Conservation (phyloP, 352 stramenopile species). For the Globisporangium sylvaticum region DNA sequence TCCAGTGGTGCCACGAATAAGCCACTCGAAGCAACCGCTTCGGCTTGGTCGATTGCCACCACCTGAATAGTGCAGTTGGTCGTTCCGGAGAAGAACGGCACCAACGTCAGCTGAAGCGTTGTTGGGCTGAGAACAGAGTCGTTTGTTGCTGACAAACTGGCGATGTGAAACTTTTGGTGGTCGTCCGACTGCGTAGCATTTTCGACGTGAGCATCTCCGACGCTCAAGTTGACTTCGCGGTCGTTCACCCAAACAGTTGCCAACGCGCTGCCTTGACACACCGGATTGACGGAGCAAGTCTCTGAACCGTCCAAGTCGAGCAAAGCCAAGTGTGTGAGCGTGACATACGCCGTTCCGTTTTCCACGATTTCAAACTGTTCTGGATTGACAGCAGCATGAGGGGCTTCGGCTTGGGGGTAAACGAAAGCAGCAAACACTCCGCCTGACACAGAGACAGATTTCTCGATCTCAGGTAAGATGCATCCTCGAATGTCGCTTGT, state of each 20-base stretch:
- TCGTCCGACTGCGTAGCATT: neutral
- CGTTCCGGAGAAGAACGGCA: neutral
- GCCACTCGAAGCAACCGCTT: neutral
- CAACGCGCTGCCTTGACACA: neutral
- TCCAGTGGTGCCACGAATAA: neutral
- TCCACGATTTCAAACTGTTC: neutral
- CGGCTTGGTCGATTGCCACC: neutral
- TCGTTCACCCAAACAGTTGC: neutral
- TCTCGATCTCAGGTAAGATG: no score
- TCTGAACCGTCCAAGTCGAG: neutral
- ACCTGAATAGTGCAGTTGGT: neutral
- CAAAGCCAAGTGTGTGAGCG: neutral
- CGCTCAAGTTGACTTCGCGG: neutral
- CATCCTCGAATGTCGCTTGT: no score
- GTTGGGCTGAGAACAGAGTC: neutral
- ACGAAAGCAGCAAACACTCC: no score
- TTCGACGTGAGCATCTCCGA: neutral
- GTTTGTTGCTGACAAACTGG: neutral
- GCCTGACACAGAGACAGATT: no score
- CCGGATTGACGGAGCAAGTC: neutral
- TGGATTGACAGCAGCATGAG: neutral
- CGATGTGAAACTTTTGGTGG: neutral
- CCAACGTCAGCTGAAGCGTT: neutral
- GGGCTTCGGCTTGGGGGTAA: no score
- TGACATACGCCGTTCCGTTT: neutral